Percentiles rank a stretch among this genome's conserved stretches.
Evolutionary conservation across 805 yeast genomes (phyloP).

Genomic region (Saccharomycopsis fermentans): DNA sequence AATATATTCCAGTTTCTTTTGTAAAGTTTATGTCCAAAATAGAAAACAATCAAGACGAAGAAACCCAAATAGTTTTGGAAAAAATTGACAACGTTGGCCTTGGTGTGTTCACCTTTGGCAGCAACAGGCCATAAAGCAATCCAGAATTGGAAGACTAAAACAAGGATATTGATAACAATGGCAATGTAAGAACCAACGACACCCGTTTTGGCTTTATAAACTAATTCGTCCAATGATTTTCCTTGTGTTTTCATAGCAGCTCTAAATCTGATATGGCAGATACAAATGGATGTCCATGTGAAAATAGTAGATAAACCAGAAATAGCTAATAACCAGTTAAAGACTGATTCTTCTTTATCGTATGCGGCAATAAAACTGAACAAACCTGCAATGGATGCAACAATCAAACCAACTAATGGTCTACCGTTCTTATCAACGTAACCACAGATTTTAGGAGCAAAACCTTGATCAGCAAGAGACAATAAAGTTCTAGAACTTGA

Average conservation of each 20-base stretch:
- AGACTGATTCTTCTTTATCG: conserved; percentile 45
- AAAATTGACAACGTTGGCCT: conserved; percentile 30
- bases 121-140: conserved; percentile 54
- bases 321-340: conserved; percentile 55
- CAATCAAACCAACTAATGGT: conserved; percentile 45
- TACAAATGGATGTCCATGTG: conserved; percentile 52
- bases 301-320: conserved; percentile 53
- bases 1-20: conserved; percentile 28
- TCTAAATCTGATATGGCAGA: conserved; percentile 51
- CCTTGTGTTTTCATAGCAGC: conserved; percentile 48
- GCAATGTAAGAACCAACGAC: conserved; percentile 46
- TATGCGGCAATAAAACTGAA: conserved; percentile 60
- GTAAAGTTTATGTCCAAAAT: conserved; percentile 39
- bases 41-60: conserved; percentile 35
- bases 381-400: conserved; percentile 46
- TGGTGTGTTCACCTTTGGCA: conserved; percentile 26
- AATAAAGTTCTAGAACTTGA: conserved; percentile 40
- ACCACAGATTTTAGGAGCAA: conserved; percentile 43
- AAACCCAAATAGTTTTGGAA: conserved; percentile 44
- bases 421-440: conserved; percentile 50
- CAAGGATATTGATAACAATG: conserved; percentile 36
- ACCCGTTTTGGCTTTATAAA: conserved; percentile 44
- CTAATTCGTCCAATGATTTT: conserved; percentile 39
- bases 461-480: conserved; percentile 49
- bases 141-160: conserved; percentile 55